Evolutionary conservation across 2,329 filamentous ascomycete genomes (phyloP), one percentile per base, ranked within the genome.

Genomic region (Purpureocillium lavendulum): DNA sequence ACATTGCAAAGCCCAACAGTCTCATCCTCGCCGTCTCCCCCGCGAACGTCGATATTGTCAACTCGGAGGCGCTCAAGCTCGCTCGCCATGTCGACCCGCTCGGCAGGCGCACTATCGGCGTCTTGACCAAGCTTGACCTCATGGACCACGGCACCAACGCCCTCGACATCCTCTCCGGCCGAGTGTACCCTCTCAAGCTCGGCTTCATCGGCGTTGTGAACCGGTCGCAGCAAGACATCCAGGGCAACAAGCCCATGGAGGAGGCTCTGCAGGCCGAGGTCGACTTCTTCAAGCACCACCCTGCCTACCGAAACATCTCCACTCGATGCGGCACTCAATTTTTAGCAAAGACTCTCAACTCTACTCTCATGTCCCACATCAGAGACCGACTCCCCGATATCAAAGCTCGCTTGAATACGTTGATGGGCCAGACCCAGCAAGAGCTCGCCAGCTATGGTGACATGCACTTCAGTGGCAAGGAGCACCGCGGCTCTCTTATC

Each of bases 371-470:
- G 92, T 68, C 80, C 16, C 92, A 98, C 57, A 98, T 98, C 57
- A 84, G 92, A 44, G 92, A 98, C 59, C 80, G 92, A 35, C 69
- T 98, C 52, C 92, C 92, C 24, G 92, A 98, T 61, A 98, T 98
- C 70, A 98, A 98, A 66, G 92, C 92, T 36, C 82, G 92, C 40
- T 73, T 98, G 45, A 98, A 98, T 63, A 98, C 92, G 1, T 70
- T 98, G 38, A 98, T 98, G 92, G 92, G 92, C n/a, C 92, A 98
- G 64, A 97, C 92, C 36, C 92, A 98, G 59, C 92, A 98, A 67
- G 92, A 98, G 62, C 74, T 98, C 41, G 92, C 92, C 33, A 95
- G 90, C 62, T 98, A 98, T 58, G 92, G 92, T 30, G 94, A 97
- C 59, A 94, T 92, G 69, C 86, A 94, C 53, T 98, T 98, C 59